Conservation (phyloP, 2,329 filamentous ascomycete species). For the Coniella vitis region DNA sequence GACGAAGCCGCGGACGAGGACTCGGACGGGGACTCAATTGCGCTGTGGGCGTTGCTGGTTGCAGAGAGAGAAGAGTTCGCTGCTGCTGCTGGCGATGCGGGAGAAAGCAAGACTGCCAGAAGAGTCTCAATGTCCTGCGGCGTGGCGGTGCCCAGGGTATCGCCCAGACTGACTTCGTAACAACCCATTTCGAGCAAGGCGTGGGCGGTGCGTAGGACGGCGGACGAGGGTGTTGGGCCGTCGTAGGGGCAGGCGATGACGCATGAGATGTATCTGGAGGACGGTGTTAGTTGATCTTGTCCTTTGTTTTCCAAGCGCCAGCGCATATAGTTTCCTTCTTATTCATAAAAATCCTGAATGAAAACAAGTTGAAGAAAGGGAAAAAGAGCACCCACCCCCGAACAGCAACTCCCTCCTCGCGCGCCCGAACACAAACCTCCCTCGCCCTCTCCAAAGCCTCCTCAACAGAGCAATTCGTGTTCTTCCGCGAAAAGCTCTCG, state of each 20-base stretch:
- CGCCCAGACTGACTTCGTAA: conserved; percentile 60
- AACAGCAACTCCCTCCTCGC: conserved; percentile 36
- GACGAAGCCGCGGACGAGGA: too few relatives aligned
- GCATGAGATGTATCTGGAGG: conserved; percentile 43
- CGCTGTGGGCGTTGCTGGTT: too few relatives aligned
- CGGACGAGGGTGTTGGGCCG: conserved; percentile 23
- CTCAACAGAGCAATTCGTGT: conserved; percentile 52
- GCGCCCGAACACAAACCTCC: conserved; percentile 39
- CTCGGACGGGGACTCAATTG: too few relatives aligned
- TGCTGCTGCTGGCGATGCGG: too few relatives aligned
- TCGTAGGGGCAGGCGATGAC: conserved; percentile 47
- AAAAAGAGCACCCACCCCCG: conserved; percentile 30
- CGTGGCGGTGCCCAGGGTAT: conserved; percentile 47
- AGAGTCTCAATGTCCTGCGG: conserved; percentile 40
- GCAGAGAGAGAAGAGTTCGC: too few relatives aligned
- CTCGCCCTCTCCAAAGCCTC: conserved; percentile 45
- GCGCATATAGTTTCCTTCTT: too few relatives aligned
- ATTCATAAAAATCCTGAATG: too few relatives aligned
- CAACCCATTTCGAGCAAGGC: conserved; percentile 55
- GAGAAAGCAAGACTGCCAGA: neutral
- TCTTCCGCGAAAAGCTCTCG: conserved; percentile 50
- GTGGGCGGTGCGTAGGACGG: conserved; percentile 30
- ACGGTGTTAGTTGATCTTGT: neutral
- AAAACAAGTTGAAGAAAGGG: too few relatives aligned
- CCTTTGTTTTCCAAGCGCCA: too few relatives aligned